Percentiles rank a stretch among this genome's conserved stretches.
Conservation (phyloP, 2,329 filamentous ascomycete species). For the Pseudonectria foliicola region DNA sequence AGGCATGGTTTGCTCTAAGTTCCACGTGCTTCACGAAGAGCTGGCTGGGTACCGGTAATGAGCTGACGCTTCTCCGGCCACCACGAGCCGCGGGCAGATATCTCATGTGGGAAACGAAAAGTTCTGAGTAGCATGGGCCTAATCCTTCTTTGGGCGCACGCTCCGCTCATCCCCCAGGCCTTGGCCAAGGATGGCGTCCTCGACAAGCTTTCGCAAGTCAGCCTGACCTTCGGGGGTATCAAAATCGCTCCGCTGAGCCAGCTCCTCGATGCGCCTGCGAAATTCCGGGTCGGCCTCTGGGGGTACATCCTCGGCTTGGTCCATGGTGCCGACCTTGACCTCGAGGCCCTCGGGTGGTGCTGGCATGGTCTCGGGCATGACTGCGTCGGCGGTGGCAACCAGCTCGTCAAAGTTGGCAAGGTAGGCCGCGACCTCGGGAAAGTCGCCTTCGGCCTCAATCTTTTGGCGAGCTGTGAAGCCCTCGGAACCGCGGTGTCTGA, state of each 20-base stretch:
- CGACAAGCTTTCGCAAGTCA: conserved; percentile 69
- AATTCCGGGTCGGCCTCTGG: conserved; percentile 74
- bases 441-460: conserved; percentile 72
- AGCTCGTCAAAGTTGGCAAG: conserved; percentile 37
- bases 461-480: conserved; percentile 76
- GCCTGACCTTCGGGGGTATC: conserved; percentile 72
- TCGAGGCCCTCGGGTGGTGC: conserved; percentile 68
- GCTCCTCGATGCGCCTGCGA: conserved; percentile 76
- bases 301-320: conserved; percentile 51
- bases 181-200: conserved; percentile 68
- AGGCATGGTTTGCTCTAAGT: conserved; percentile 49
- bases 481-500: conserved; percentile 59
- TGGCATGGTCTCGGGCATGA: conserved; percentile 39
- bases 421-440: conserved; percentile 67
- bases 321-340: conserved; percentile 71
- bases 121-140: conserved; percentile 30
- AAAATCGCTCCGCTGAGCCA: conserved; percentile 79
- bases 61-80: conserved; percentile 48
- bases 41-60: conserved; percentile 36
- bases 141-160: conserved; percentile 55
- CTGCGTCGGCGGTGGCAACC: conserved; percentile 20
- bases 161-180: conserved; percentile 56
- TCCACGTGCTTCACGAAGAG: conserved; percentile 44
- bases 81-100: conserved; percentile 44
- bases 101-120: conserved; percentile 52